Evolutionary conservation across 805 yeast species (phyloP), one percentile per base, ranked within the genome.

Genomic region (Spathaspora hagerdaliae): DNA sequence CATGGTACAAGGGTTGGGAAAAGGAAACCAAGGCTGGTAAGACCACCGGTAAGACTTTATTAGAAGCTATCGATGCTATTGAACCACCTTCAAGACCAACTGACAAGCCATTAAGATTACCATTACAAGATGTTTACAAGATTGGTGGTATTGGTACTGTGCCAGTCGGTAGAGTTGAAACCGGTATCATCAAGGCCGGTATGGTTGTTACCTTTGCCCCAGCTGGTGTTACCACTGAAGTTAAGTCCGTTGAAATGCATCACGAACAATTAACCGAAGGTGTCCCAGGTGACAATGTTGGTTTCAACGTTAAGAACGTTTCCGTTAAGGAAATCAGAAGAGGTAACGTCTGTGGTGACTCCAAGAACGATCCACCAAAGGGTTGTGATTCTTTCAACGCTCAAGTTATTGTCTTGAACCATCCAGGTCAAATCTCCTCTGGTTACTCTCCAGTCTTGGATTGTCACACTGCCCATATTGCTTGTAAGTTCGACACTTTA

Each of bases 121-220:
- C 92, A 66, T 82, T 87, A 69, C 88, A 84, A 77, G 95, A 87
- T 79, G 88, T 87, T 64, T 85, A 86, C 90, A 85, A 85, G 88
- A 86, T 86, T 68, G 92, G 92, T 79, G 91, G 87, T 79, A 83
- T 85, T 65, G 91, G 90, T 63, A 84, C 92, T 65, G 95, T 87
- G 78, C 92, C 94, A 74, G 88, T 85, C 78, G 96, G 95, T 65
- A 85, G 94, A 79, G 90, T 87, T 65, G 94, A 87, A 81, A 87
- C 95, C 73, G 96, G 96, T 81, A 75, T 81, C 58, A 86, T 87
- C 77, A 85, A 86, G 82, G 82, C 92, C 66, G 95, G 94, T 78
- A 87, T 86, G 89, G 82, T 86, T 65, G 91, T 86, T 54, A 76
- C 87, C 65, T 85, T 86, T 64, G 90, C 95, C 71, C 96, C 96